A percentile compares a stretch with the other conserved stretches of the same genome.
These are phyloP conservation scores for Aphanomyces stellatus DNA, from an alignment of 352 stramenopile species.

Conservation along the genomic window DNA sequence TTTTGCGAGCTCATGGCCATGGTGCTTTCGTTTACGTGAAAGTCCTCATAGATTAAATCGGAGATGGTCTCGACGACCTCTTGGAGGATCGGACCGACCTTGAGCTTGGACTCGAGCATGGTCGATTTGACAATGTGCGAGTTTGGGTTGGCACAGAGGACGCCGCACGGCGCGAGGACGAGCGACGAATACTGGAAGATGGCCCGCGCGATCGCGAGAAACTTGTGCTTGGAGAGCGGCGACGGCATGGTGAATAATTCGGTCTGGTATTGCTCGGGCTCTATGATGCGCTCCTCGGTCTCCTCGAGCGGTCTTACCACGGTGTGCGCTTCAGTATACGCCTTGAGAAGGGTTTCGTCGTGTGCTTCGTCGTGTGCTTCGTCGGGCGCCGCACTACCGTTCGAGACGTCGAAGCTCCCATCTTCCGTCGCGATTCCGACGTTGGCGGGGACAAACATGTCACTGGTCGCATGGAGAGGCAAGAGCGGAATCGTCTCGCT, in stretches of 20 bases:
- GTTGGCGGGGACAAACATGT: slow-evolving; percentile 37
- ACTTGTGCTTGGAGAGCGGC: slow-evolving; percentile 52
- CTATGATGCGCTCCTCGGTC: slow-evolving; percentile 20
- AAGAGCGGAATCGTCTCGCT: slow-evolving; percentile 33
- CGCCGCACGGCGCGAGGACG: slow-evolving; percentile 70
- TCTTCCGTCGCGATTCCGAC: slow-evolving; percentile 38
- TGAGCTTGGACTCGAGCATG: slow-evolving; percentile 61
- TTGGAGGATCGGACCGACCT: slow-evolving; percentile 66
- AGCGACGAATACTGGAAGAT: slow-evolving; percentile 78
- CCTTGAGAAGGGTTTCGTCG: slow-evolving; percentile 1
- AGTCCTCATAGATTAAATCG: slow-evolving; percentile 72
- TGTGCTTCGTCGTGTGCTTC: neutral
- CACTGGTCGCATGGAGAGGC: slow-evolving; percentile 28
- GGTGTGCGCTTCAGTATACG: neutral
- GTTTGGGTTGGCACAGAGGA: slow-evolving; percentile 29
- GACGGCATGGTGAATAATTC: slow-evolving; percentile 78
- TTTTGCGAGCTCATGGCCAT: slow-evolving; percentile 86
- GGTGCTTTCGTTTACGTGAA: slow-evolving; percentile 59
- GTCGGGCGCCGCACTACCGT: neutral
- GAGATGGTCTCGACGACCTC: slow-evolving; percentile 81
- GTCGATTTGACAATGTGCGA: slow-evolving; percentile 45
- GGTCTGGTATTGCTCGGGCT: slow-evolving; percentile 31
- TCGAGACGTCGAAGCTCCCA: slow-evolving; percentile 53
- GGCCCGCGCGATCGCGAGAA: slow-evolving; percentile 49
- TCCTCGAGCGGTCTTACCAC: neutral